Conservation (phyloP, 139 green algal genomes). For the Chlorella sp. region DNA sequence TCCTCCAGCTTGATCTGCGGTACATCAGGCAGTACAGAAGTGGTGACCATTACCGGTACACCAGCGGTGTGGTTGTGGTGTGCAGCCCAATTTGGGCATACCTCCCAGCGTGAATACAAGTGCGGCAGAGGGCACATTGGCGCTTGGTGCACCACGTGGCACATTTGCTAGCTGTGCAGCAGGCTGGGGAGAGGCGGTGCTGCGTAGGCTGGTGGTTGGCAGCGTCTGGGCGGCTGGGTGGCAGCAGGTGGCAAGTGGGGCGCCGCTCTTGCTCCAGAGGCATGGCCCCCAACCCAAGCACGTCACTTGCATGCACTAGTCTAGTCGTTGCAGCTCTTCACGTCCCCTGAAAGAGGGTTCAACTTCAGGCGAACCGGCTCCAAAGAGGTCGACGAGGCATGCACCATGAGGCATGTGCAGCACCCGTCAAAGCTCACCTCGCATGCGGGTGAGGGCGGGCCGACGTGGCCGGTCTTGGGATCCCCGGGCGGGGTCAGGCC, state of each 20-base stretch:
- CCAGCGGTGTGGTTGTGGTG: not conserved
- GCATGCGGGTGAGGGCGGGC: slow-evolving; percentile 79
- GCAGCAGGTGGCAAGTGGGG: no score
- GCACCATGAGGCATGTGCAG: no score
- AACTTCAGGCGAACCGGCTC: no score
- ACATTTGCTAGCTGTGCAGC: not conserved
- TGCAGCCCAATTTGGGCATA: not conserved
- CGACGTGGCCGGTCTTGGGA: slow-evolving; percentile 79
- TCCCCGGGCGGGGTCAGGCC: slow-evolving; percentile 71
- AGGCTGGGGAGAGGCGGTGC: not conserved
- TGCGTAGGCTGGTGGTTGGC: no score
- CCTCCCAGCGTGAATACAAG: not conserved
- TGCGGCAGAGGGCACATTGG: not conserved
- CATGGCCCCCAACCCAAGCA: not conserved
- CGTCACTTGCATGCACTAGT: not conserved
- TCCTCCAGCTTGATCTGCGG: slow-evolving; percentile 92
- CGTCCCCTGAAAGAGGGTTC: no score
- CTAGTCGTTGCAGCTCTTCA: no score
- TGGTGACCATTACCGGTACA: not conserved
- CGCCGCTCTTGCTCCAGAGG: not conserved
- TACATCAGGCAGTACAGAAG: not conserved
- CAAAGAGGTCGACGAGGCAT: no score
- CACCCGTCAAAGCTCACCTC: slow-evolving; percentile 48
- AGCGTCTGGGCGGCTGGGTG: no score
- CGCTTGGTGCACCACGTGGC: not conserved